phyloP scores from a whole-genome alignment of 441 rosid species.

The Croton laevigatus region DNA sequence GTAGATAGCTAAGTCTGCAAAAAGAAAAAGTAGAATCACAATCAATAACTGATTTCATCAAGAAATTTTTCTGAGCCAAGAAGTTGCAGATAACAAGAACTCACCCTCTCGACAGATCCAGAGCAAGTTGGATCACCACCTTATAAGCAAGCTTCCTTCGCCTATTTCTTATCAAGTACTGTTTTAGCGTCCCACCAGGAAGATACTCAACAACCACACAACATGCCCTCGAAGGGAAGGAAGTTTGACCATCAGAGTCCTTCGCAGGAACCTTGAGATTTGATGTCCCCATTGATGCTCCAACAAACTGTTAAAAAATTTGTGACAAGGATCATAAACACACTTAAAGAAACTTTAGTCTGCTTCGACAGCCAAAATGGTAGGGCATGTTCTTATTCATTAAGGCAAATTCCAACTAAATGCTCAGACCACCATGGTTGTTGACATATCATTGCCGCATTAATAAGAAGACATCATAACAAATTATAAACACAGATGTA shows the following conservation, averaged over 20 bases:
- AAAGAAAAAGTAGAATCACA: slow-evolving; percentile 10
- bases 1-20: slow-evolving; percentile 83
- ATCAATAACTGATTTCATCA: neutral
- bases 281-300: slow-evolving; percentile 86
- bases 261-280: slow-evolving; percentile 66
- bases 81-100: slow-evolving; percentile 7
- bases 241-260: slow-evolving; percentile 30
- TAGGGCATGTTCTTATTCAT: neutral
- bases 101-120: slow-evolving; percentile 84
- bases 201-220: slow-evolving; percentile 86
- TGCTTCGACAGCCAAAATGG: neutral
- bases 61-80: neutral
- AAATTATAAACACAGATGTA: neutral
- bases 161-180: slow-evolving; percentile 59
- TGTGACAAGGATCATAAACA: neutral
- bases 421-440: neutral
- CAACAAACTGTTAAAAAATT: slow-evolving; percentile 49
- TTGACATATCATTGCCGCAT: neutral
- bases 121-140: slow-evolving; percentile 74
- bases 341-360: neutral
- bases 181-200: slow-evolving; percentile 74
- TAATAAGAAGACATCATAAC: neutral
- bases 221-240: slow-evolving; percentile 69
- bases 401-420: neutral
- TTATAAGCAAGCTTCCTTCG: slow-evolving; percentile 67